phyloP scores from a whole-genome alignment of 2,329 filamentous ascomycete genomes.

The Beauveria asiatica region DNA sequence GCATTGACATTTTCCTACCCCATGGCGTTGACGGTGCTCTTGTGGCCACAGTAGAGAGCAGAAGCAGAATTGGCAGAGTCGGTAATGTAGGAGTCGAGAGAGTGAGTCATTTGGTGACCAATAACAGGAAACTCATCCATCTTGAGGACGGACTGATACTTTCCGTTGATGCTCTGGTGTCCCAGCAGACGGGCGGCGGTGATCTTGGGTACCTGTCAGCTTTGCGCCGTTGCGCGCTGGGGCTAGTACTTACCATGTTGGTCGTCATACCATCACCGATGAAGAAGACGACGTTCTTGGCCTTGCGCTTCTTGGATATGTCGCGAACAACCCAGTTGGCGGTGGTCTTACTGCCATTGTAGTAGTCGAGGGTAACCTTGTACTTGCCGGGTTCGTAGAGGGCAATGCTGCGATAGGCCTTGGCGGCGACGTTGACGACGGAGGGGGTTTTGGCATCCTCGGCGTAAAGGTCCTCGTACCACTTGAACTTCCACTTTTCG shows the following conservation, averaged over 20 bases:
- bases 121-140: conserved; percentile 80
- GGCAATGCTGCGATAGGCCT: conserved; percentile 66
- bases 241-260: conserved; percentile 46
- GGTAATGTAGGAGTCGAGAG: conserved; percentile 76
- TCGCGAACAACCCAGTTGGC: conserved; percentile 73
- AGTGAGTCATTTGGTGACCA: conserved; percentile 85
- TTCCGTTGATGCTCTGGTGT: conserved; percentile 77
- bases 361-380: conserved; percentile 67
- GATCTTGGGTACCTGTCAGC: conserved; percentile 33
- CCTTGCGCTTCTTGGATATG: conserved; percentile 58
- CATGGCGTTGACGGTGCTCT: conserved; percentile 74
- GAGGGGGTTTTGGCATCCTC: conserved; percentile 60
- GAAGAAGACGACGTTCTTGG: conserved; percentile 81
- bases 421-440: conserved; percentile 71
- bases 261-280: conserved; percentile 70
- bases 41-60: conserved; percentile 75
- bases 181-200: conserved; percentile 72
- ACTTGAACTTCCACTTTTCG: conserved; percentile 77
- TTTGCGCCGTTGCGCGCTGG: background rate
- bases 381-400: conserved; percentile 75
- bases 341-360: conserved; percentile 59
- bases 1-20: conserved; percentile 35
- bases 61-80: conserved; percentile 81
- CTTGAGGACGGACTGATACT: conserved; percentile 66
- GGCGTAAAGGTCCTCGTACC: conserved; percentile 78